Evolutionary conservation across 1,284 basidiomycete genomes (phyloP).

Genomic region (Xerocomus nothofagi): DNA sequence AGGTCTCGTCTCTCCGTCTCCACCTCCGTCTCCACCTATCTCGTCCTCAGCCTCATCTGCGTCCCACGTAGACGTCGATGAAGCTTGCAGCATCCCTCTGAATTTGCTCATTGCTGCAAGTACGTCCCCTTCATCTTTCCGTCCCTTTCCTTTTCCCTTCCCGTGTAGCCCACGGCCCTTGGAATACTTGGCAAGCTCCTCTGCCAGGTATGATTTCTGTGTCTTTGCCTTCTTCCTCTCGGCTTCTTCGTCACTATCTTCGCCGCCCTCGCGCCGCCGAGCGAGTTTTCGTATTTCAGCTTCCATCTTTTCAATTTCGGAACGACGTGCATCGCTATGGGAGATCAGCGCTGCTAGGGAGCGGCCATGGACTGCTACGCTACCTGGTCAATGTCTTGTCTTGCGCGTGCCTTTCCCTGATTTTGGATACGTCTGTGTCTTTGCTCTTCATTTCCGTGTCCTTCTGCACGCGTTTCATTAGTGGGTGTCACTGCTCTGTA

Average conservation of each 20-base stretch:
- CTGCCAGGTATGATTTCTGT: conserved; percentile 72
- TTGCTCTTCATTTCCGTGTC: conserved; percentile 43
- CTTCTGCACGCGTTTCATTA: conserved; percentile 12
- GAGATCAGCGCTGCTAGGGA: conserved; percentile 2
- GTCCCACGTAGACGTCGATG: conserved; percentile 32
- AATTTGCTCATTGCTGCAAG: conserved; percentile 73
- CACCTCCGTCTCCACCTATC: conserved; percentile 22
- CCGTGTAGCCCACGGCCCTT: conserved; percentile 60
- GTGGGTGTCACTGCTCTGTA: background rate
- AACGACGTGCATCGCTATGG: conserved; percentile 62
- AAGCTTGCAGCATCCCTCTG: conserved; percentile 62
- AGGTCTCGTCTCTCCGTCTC: conserved; percentile 17
- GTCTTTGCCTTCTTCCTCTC: conserved; percentile 58
- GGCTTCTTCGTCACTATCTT: conserved; percentile 60
- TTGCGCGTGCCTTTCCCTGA: conserved; percentile 71
- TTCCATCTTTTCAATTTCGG: conserved; percentile 87
- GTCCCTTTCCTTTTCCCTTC: conserved; percentile 46
- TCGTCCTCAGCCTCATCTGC: conserved; percentile 38
- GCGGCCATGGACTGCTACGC: conserved; percentile 1
- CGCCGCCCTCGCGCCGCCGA: conserved; percentile 49
- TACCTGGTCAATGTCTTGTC: conserved; percentile 63
- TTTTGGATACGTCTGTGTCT: conserved; percentile 60
- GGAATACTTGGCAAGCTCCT: conserved; percentile 78
- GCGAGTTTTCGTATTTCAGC: conserved; percentile 79
- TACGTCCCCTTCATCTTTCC: conserved; percentile 76